Conservation (phyloP, 1,284 basidiomycete species). For the Pisolithus thermaeus region DNA sequence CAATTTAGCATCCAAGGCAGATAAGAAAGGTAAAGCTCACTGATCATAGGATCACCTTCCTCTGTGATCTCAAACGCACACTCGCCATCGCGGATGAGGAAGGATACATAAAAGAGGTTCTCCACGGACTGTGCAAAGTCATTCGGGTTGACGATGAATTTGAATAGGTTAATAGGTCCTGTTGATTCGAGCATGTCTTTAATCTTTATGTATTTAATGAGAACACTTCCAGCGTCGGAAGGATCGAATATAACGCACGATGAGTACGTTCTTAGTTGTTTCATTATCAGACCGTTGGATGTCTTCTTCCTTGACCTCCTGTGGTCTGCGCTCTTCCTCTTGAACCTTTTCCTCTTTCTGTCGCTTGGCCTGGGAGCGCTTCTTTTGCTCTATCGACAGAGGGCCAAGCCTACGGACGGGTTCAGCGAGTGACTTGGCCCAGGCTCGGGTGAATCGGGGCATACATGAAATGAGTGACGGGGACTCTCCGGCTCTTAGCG, state of each 20-base stretch:
- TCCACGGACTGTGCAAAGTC: conserved; percentile 91
- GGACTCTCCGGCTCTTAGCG: conserved; percentile 68
- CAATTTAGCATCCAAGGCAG: not conserved
- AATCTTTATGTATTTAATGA: conserved; percentile 35
- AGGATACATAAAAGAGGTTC: conserved; percentile 90
- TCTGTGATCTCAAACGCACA: conserved; percentile 63
- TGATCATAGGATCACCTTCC: conserved; percentile 68
- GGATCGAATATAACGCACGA: conserved; percentile 34
- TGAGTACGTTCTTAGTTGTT: conserved; percentile 72
- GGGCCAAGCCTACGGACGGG: conserved; percentile 60
- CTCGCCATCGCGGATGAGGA: conserved; percentile 81
- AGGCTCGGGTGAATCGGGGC: not conserved
- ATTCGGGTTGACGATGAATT: conserved; percentile 79
- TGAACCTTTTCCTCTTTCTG: conserved; percentile 70
- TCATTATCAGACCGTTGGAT: conserved; percentile 75
- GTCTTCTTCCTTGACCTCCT: conserved; percentile 72
- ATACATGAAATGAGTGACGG: conserved; percentile 77
- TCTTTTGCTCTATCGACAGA: conserved; percentile 71
- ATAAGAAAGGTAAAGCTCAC: conserved; percentile 38
- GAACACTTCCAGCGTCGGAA: not conserved
- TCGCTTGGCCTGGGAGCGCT: conserved; percentile 52
- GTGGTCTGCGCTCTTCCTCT: conserved; percentile 60
- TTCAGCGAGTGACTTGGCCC: conserved; percentile 2
- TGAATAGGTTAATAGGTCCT: conserved; percentile 68
- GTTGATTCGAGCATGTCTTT: conserved; percentile 45